Conservation (phyloP, 495 filamentous ascomycete species). For the Penicillium pulvis region DNA sequence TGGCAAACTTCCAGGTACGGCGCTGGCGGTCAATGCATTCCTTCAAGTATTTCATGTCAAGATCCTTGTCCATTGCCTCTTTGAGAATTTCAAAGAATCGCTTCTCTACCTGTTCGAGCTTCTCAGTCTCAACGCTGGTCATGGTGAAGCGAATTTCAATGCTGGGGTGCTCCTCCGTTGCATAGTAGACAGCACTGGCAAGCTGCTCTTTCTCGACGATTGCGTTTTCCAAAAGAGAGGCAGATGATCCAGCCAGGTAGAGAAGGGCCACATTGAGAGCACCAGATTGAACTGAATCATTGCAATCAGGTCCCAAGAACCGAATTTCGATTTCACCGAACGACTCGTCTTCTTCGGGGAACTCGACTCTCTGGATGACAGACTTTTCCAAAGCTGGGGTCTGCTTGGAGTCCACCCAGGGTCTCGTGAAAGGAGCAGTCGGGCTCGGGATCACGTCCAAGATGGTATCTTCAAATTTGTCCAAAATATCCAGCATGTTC, state of each 20-base stretch:
- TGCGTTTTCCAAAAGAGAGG: slow-evolving; percentile 85
- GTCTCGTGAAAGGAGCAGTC: slow-evolving; percentile 76
- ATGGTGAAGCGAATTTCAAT: slow-evolving; percentile 81
- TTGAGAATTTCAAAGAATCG: slow-evolving; percentile 82
- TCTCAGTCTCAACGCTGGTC: slow-evolving; percentile 82
- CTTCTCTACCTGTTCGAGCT: slow-evolving; percentile 78
- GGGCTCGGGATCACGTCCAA: slow-evolving; percentile 74
- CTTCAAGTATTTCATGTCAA: slow-evolving; percentile 86
- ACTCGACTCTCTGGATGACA: slow-evolving; percentile 75
- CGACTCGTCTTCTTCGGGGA: slow-evolving; percentile 96
- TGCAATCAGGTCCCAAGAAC: slow-evolving; percentile 82
- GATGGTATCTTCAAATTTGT: slow-evolving; percentile 86
- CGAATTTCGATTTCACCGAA: slow-evolving; percentile 80
- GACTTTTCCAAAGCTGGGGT: slow-evolving; percentile 70
- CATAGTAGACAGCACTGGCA: slow-evolving; percentile 77
- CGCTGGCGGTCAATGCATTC: slow-evolving; percentile 81
- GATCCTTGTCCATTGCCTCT: slow-evolving; percentile 72
- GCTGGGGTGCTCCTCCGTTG: slow-evolving; percentile 74
- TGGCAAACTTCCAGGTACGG: slow-evolving; percentile 75
- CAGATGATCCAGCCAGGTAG: slow-evolving; percentile 90
- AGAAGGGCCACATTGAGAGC: slow-evolving; percentile 76
- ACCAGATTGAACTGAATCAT: slow-evolving; percentile 57
- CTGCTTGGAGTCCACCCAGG: slow-evolving; percentile 86
- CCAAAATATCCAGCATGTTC: slow-evolving; percentile 76
- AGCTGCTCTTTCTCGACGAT: slow-evolving; percentile 94